Evolutionary conservation across 2,329 filamentous ascomycete genomes (phyloP).

Genomic region (Cucurbitaria berberidis): DNA sequence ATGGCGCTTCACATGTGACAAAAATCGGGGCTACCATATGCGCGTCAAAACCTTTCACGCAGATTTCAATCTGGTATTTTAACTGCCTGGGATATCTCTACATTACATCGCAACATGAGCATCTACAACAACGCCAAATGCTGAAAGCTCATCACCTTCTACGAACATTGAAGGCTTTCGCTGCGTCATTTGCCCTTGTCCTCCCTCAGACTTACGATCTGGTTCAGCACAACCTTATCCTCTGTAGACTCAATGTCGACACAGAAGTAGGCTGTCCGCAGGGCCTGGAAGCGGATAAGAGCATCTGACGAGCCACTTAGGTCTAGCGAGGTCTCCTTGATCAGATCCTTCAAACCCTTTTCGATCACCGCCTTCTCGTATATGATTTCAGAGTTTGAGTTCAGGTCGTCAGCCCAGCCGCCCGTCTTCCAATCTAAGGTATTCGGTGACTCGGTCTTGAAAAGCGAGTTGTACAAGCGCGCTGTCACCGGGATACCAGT

Average conservation of each 20-base stretch:
- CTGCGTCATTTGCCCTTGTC: conserved; percentile 55
- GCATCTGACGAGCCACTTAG: conserved; percentile 44
- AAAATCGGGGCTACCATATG: not conserved
- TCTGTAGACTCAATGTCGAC: conserved; percentile 72
- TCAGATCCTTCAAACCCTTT: conserved; percentile 78
- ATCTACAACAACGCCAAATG: not conserved
- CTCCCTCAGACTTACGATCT: conserved; percentile 91
- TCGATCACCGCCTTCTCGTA: conserved; percentile 81
- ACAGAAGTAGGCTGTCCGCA: conserved; percentile 87
- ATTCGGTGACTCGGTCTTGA: conserved; percentile 84
- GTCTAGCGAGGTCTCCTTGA: conserved; percentile 60
- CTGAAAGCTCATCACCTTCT: not conserved
- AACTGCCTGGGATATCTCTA: not conserved
- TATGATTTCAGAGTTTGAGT: conserved; percentile 82
- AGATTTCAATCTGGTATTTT: not conserved
- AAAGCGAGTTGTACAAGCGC: conserved; percentile 80
- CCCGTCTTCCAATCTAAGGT: conserved; percentile 70
- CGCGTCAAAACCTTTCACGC: not conserved
- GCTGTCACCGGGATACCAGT: conserved; percentile 67
- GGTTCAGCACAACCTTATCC: conserved; percentile 85
- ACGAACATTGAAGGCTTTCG: not conserved
- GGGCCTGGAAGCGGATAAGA: conserved; percentile 85
- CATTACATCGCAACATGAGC: not conserved
- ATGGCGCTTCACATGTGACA: not conserved
- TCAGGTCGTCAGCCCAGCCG: conserved; percentile 84